phyloP scores from a whole-genome alignment of 768 basidiomycete genomes.

The Pleurotus citrinopileatus region DNA sequence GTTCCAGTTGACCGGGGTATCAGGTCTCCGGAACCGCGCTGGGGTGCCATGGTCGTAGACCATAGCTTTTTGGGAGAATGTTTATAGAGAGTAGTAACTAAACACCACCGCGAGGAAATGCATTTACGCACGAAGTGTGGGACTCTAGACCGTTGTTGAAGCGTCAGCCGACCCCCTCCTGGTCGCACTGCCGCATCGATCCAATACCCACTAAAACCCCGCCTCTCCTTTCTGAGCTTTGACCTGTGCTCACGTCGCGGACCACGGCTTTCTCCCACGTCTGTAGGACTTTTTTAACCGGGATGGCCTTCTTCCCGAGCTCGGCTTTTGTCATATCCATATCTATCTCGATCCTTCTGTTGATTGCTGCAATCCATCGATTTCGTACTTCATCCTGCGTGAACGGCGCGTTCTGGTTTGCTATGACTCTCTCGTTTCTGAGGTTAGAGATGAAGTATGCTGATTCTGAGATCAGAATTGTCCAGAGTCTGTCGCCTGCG shows the following conservation, averaged over 20 bases:
- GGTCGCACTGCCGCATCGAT: background rate
- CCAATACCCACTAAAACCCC: constrained; percentile 23
- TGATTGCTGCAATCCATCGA: constrained; percentile 13
- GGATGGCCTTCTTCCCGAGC: constrained; percentile 11
- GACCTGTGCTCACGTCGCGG: constrained; percentile 13
- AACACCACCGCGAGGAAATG: constrained; percentile 15
- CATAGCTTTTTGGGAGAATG: background rate
- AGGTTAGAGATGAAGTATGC: constrained; percentile 20
- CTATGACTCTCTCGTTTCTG: constrained; percentile 15
- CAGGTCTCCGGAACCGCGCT: background rate
- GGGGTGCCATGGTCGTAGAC: background rate
- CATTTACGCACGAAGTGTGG: constrained; percentile 15
- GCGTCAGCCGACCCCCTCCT: background rate
- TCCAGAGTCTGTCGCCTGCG: constrained; percentile 9
- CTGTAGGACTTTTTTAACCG: background rate
- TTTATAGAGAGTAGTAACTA: background rate
- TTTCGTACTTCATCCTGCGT: constrained; percentile 9
- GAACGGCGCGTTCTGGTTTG: constrained; percentile 1
- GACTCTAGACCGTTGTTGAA: constrained; percentile 7
- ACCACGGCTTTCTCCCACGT: constrained; percentile 15
- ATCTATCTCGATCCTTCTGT: constrained; percentile 9
- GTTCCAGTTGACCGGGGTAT: background rate
- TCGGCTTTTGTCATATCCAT: background rate
- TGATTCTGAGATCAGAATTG: constrained; percentile 16
- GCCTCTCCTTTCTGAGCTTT: constrained; percentile 11